These are phyloP conservation scores for Arabidopsis arenosa DNA, from an alignment of 345 rosid species.

Conservation along the genomic window DNA sequence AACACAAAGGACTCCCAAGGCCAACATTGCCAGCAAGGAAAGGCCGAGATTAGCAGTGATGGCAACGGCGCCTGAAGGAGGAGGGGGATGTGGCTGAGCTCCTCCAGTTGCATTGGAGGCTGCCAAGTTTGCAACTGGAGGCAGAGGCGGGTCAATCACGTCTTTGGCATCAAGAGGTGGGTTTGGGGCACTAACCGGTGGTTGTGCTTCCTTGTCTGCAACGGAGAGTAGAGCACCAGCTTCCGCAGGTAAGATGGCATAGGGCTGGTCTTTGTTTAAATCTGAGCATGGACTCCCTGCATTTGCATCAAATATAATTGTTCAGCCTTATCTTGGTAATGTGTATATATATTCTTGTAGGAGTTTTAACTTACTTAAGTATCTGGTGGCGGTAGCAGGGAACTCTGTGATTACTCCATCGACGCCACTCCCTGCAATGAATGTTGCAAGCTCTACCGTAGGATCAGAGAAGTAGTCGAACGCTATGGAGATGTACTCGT, in stretches of 20 bases:
- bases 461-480: conserved; percentile 87
- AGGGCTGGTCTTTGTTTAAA: conserved; percentile 29
- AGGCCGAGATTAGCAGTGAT: conserved; percentile 46
- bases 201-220: conserved; percentile 34
- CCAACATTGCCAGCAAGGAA: conserved; percentile 47
- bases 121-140: conserved; percentile 52
- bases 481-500: conserved; percentile 62
- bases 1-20: conserved; percentile 42
- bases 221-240: conserved; percentile 52
- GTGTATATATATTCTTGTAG: neutral
- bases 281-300: conserved; percentile 77
- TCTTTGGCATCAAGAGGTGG: conserved; percentile 60
- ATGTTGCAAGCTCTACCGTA: conserved; percentile 66
- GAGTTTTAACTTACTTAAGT: conserved; percentile 58
- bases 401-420: conserved; percentile 77
- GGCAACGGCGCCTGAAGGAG: conserved; percentile 40
- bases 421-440: conserved; percentile 51
- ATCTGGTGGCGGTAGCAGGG: conserved; percentile 79
- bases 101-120: conserved; percentile 18
- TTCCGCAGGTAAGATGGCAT: conserved; percentile 56
- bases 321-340: neutral
- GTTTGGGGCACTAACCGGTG: conserved; percentile 51
- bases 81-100: conserved; percentile 27
- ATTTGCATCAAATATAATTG: conserved; percentile 41
- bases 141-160: conserved; percentile 81